These are phyloP conservation scores for Gnetum montanum DNA, from an alignment of 75 land plant genomes.

Conservation along the genomic window DNA sequence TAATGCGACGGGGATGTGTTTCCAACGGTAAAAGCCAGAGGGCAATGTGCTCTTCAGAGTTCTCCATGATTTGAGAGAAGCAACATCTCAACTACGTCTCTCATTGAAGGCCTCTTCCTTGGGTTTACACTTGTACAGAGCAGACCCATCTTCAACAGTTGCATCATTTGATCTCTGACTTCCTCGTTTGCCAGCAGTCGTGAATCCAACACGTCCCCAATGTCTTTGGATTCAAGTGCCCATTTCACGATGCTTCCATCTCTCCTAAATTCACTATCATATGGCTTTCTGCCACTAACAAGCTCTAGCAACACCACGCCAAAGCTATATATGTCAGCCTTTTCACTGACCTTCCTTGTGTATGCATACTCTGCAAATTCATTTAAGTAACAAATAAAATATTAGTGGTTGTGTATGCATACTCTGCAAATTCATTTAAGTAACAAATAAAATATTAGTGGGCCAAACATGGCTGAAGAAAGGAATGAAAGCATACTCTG, in stretches of 20 bases:
- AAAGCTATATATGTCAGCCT: conserved; percentile 33
- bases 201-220: not conserved
- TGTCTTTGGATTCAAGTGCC: conserved; percentile 5
- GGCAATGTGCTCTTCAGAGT: too few species aligned
- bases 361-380: conserved; percentile 32
- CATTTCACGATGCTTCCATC: conserved; percentile 19
- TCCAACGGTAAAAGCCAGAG: too few species aligned
- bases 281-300: conserved; percentile 19
- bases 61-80: conserved; percentile 5
- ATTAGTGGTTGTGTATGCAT: conserved; percentile 24
- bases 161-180: not conserved
- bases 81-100: conserved; percentile 18
- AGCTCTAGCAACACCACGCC: conserved; percentile 35
- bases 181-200: not conserved
- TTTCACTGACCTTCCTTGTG: conserved; percentile 23
- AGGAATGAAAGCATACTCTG: conserved; percentile 23
- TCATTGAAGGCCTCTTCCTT: conserved; percentile 15
- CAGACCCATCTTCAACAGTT: conserved; percentile 11
- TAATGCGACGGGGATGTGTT: too few species aligned
- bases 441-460: too few species aligned
- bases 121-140: conserved; percentile 21
- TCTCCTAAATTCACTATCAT: conserved; percentile 22
- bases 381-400: too few species aligned
- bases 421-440: too few species aligned
- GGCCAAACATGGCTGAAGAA: too few species aligned